Conservation (phyloP, 148 eudicot genomes). For the Selenicereus undatus region DNA sequence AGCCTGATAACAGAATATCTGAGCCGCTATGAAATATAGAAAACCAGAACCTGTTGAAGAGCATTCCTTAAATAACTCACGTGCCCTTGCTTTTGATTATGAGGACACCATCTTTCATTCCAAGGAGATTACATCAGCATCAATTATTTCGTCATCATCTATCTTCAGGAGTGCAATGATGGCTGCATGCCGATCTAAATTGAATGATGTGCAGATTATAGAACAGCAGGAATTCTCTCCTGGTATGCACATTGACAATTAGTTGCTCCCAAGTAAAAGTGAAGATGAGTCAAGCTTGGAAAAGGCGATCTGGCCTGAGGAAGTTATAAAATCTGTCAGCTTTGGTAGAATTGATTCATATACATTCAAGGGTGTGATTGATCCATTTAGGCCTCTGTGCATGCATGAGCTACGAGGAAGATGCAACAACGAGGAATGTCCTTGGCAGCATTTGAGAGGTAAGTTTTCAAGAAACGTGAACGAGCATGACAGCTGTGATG, state of each 20-base stretch:
- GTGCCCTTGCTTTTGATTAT: constrained; percentile 27
- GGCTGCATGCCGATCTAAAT: constrained; percentile 21
- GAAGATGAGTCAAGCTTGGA: constrained; percentile 21
- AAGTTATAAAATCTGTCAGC: constrained; percentile 23
- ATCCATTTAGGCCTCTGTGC: constrained; percentile 73
- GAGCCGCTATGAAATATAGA: constrained; percentile 21
- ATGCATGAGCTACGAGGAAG: constrained; percentile 72
- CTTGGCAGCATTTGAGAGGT: constrained; percentile 62
- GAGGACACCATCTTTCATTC: constrained; percentile 21
- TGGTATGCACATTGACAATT: constrained; percentile 18
- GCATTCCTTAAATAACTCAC: constrained; percentile 29
- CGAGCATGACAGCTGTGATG: constrained; percentile 21
- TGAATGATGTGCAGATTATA: constrained; percentile 16
- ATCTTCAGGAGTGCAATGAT: constrained; percentile 44
- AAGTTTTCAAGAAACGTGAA: constrained; percentile 25
- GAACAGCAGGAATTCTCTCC: constrained; percentile 11
- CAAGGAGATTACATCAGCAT: constrained; percentile 22
- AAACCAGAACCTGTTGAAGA: constrained; percentile 29
- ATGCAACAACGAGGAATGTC: constrained; percentile 74
- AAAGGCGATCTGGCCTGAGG: constrained; percentile 19
- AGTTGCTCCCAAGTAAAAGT: constrained; percentile 8
- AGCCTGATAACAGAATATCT: constrained; percentile 23
- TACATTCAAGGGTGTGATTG: constrained; percentile 37
- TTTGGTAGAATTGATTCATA: constrained; percentile 41
- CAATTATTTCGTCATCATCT: constrained; percentile 23